Conservation (phyloP, 352 stramenopile species). For the Albugo candida region DNA sequence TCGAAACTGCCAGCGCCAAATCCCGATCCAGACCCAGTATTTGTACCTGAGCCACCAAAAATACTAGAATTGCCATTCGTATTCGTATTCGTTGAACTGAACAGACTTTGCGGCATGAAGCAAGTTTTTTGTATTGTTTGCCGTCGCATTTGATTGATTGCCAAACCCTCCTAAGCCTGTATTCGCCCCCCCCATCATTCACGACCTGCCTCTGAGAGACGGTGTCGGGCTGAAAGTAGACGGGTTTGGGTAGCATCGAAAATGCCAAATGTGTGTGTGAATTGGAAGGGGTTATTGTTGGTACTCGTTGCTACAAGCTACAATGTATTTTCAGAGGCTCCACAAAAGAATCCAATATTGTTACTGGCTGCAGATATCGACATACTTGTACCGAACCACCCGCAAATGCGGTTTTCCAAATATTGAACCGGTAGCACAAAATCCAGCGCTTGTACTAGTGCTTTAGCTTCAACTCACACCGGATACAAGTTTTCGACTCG, state of each 20-base stretch:
- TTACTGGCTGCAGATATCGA: slow-evolving; percentile 10
- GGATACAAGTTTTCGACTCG: slow-evolving; percentile 2
- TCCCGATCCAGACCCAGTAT: slow-evolving; percentile 11
- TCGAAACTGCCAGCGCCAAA: slow-evolving; percentile 1
- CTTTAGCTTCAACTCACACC: neutral
- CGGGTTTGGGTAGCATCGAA: no score
- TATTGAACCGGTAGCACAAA: neutral
- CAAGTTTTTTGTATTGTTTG: no score
- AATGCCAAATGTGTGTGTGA: slow-evolving; percentile 1
- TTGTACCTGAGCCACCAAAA: slow-evolving; percentile 6
- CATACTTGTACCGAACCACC: slow-evolving; percentile 18
- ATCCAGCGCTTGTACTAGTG: neutral
- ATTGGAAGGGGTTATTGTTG: slow-evolving; percentile 5
- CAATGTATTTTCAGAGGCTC: slow-evolving; percentile 17
- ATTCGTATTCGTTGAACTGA: no score
- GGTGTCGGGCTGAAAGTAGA: slow-evolving; percentile 19
- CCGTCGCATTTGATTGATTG: slow-evolving; percentile 1
- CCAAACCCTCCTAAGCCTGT: slow-evolving; percentile 17
- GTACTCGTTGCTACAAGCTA: slow-evolving; percentile 16
- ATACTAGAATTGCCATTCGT: no score
- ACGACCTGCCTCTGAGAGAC: neutral
- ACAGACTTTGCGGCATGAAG: no score
- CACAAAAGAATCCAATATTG: slow-evolving; percentile 15
- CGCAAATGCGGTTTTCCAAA: slow-evolving; percentile 3
- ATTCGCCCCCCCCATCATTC: slow-evolving; percentile 14